Evolutionary conservation across 1,284 basidiomycete species (phyloP).

Genomic region (Xerocomus amazonicus): DNA sequence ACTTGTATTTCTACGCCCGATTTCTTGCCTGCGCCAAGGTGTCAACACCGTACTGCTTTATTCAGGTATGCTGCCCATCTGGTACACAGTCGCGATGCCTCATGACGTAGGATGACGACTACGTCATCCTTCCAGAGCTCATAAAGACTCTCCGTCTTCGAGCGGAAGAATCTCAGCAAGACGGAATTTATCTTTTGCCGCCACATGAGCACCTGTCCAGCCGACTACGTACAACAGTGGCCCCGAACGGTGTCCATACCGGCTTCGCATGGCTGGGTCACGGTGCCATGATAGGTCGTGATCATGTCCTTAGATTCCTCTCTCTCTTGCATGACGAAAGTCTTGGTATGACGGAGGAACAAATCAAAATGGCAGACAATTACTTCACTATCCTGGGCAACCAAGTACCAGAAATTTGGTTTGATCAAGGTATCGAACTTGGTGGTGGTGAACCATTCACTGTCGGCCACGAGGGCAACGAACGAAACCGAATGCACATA

Average conservation of each 20-base stretch:
- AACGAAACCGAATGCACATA: conserved; percentile 55
- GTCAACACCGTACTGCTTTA: conserved; percentile 54
- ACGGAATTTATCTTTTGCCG: conserved; percentile 52
- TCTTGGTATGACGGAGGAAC: conserved; percentile 46
- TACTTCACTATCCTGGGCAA: conserved; percentile 61
- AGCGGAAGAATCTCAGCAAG: conserved; percentile 28
- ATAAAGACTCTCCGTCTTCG: conserved; percentile 48
- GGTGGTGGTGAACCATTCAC: conserved; percentile 62
- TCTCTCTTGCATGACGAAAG: conserved; percentile 38
- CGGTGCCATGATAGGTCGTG: conserved; percentile 51
- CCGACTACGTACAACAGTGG: conserved; percentile 37
- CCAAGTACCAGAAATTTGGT: conserved; percentile 49
- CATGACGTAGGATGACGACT: conserved; percentile 60
- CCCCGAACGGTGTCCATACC: conserved; percentile 42
- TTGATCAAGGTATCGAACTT: conserved; percentile 58
- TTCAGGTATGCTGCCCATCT: conserved; percentile 44
- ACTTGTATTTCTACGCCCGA: conserved; percentile 63
- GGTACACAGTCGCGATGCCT: neutral
- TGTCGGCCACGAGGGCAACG: conserved; percentile 52
- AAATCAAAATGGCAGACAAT: conserved; percentile 67
- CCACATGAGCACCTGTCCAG: conserved; percentile 59
- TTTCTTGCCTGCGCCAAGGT: conserved; percentile 56
- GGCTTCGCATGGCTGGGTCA: conserved; percentile 67
- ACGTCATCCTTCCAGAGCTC: conserved; percentile 54
- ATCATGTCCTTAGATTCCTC: conserved; percentile 47